These are phyloP conservation scores for Metarhizium robertsii DNA, from an alignment of 2,329 filamentous ascomycete genomes.

Conservation along the genomic window DNA sequence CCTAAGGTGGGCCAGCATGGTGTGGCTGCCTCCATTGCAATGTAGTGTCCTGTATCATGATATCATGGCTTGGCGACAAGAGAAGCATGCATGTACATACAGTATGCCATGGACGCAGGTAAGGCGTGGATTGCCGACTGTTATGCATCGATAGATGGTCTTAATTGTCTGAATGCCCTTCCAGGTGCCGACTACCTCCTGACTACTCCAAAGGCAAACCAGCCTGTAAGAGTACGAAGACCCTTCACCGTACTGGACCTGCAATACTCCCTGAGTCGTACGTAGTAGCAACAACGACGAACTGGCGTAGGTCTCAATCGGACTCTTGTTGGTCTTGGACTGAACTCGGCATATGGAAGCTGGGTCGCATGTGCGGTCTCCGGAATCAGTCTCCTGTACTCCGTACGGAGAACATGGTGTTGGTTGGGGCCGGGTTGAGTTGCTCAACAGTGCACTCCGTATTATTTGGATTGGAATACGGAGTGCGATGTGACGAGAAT, in stretches of 20 bases:
- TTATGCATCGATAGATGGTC: not conserved
- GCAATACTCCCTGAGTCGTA: no score
- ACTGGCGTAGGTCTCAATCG: not conserved
- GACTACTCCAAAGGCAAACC: not conserved
- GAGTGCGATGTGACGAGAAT: no score
- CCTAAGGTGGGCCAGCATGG: not conserved
- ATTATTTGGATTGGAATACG: no score
- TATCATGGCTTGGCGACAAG: constrained; percentile 17
- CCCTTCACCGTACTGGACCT: not conserved
- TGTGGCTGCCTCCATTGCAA: not conserved
- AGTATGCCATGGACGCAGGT: no score
- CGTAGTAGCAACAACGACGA: no score
- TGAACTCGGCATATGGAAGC: not conserved
- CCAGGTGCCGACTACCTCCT: not conserved
- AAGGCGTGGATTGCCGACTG: not conserved
- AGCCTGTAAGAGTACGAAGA: not conserved
- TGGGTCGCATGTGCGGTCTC: not conserved
- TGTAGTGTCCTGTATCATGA: constrained; percentile 18
- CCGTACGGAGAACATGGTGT: no score
- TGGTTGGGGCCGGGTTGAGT: no score
- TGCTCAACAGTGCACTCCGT: no score
- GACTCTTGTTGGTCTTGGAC: not conserved
- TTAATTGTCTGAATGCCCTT: not conserved
- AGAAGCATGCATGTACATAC: not conserved
- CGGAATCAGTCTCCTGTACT: not conserved